These are phyloP conservation scores for Bonia amplexicaulis DNA, from an alignment of 176 grass and related monocot species.

Conservation along the genomic window DNA sequence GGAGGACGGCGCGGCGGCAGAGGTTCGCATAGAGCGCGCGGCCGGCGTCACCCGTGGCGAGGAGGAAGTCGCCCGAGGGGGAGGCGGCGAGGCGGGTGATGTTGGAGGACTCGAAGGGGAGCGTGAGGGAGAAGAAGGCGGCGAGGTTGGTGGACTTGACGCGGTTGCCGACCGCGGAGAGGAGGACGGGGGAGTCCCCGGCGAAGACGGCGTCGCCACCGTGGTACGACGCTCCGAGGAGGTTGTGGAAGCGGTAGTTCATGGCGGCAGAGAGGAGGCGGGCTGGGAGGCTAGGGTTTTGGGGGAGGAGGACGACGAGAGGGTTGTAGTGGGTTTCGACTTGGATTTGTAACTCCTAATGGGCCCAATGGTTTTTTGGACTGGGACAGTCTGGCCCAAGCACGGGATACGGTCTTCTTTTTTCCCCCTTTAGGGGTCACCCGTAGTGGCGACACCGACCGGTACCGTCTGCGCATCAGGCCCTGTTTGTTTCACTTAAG, in stretches of 20 bases:
- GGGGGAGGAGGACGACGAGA: not conserved
- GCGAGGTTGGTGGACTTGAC: conserved; percentile 70
- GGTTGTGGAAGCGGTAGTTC: conserved; percentile 96
- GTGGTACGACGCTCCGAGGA: conserved; percentile 87
- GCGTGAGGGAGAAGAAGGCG: conserved; percentile 58
- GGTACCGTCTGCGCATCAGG: no score
- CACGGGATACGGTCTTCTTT: no score
- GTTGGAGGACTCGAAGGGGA: conserved; percentile 82
- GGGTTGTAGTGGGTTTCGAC: conserved; percentile 15
- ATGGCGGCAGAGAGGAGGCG: conserved; percentile 34
- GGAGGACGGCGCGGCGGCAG: conserved; percentile 62
- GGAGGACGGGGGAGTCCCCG: conserved; percentile 54
- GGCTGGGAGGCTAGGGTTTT: conserved; percentile 48
- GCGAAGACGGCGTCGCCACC: conserved; percentile 82
- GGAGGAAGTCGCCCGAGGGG: conserved; percentile 68
- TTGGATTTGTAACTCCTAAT: not conserved
- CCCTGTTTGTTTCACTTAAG: no score
- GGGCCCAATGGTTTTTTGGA: not conserved
- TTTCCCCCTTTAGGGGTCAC: no score
- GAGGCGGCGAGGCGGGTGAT: conserved; percentile 60
- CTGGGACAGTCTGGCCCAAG: not conserved
- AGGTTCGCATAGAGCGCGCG: conserved; percentile 74
- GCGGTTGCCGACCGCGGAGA: conserved; percentile 77
- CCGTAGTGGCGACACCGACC: no score
- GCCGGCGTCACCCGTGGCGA: conserved; percentile 48